Conservation (phyloP, 2,329 filamentous ascomycete species). For the Ceratocystis albifundus region DNA sequence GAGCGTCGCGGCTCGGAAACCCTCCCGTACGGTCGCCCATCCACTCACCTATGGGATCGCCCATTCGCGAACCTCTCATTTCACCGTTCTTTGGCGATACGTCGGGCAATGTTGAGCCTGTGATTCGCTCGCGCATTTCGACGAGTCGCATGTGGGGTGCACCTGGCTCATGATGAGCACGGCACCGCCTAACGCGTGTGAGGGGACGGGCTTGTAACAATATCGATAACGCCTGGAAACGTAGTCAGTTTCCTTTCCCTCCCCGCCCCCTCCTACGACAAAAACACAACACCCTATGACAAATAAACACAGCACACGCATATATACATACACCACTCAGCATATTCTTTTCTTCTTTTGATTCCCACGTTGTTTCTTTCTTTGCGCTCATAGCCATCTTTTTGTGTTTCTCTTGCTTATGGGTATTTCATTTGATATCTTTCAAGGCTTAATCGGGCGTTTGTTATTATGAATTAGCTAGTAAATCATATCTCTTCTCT, state of each 20-base stretch:
- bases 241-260: not conserved
- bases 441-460: not conserved
- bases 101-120: not conserved
- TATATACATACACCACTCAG: conserved; percentile 7
- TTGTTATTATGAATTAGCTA: not conserved
- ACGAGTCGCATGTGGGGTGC: conserved; percentile 20
- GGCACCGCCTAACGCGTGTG: not conserved
- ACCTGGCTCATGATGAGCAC: not conserved
- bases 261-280: not conserved
- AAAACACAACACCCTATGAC: not conserved
- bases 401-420: not conserved
- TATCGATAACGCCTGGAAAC: not conserved
- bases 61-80: conserved; percentile 8
- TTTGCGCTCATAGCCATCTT: not conserved
- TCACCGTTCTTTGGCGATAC: conserved; percentile 17
- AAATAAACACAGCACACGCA: conserved; percentile 4
- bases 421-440: not conserved
- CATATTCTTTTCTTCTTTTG: conserved; percentile 4
- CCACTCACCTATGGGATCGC: conserved; percentile 22
- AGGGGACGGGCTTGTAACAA: conserved; percentile 2
- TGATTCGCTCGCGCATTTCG: conserved; percentile 18
- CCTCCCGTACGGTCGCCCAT: conserved; percentile 21
- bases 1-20: conserved; percentile 7
- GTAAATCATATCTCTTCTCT: conserved; percentile 10
- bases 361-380: not conserved